These are phyloP conservation scores for Wickerhamomyces kurtzmanii DNA, from an alignment of 805 yeast species.

Conservation along the genomic window DNA sequence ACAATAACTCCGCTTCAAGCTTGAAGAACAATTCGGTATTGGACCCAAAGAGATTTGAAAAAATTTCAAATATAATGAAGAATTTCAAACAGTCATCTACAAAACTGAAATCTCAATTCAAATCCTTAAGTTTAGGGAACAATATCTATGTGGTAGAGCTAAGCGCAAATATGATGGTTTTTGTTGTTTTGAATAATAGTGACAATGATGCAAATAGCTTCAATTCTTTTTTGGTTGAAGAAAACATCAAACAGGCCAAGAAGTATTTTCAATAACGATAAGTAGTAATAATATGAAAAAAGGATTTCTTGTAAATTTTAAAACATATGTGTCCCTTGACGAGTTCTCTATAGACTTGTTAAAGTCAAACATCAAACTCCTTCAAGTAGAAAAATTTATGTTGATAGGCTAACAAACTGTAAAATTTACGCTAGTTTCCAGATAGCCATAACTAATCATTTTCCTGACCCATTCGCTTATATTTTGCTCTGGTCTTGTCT, in stretches of 20 bases:
- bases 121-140: conserved; percentile 61
- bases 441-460: no score
- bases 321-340: no score
- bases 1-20: conserved; percentile 7
- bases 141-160: conserved; percentile 40
- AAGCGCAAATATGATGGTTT: conserved; percentile 52
- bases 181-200: conserved; percentile 42
- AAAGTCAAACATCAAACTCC: no score
- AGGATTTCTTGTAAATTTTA: no score
- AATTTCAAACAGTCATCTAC: conserved; percentile 89
- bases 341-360: no score
- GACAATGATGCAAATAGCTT: no score
- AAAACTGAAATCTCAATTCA: conserved; percentile 78
- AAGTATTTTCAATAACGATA: conserved; percentile 32
- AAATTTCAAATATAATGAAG: conserved; percentile 87
- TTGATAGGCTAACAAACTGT: no score
- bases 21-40: conserved; percentile 18
- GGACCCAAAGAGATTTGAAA: conserved; percentile 91
- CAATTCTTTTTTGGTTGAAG: conserved; percentile 36
- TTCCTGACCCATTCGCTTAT: no score
- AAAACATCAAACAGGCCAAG: conserved; percentile 48
- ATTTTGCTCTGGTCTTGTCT: no score
- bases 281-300: no score
- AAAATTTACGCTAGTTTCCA: no score
- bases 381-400: no score